Percentiles rank a stretch among this genome's conserved stretches.
phyloP scores from a whole-genome alignment of 345 rosid species.

The Brassica rapa region DNA sequence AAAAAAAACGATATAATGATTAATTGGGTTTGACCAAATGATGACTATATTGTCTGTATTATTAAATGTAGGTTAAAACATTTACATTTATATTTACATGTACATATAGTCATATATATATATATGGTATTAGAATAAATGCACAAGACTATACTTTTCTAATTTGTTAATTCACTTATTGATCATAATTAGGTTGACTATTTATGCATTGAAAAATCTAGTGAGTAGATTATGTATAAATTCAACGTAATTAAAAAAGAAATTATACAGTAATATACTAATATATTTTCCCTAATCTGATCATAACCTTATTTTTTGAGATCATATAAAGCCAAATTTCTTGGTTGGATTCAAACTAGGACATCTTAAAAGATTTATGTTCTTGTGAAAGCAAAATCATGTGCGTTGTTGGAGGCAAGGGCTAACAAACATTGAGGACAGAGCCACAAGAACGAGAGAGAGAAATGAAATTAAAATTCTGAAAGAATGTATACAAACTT shows the following conservation, averaged over 20 bases:
- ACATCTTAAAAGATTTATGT: conserved; percentile 17
- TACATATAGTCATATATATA: too few relatives aligned
- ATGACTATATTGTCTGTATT: neutral
- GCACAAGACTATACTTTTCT: neutral
- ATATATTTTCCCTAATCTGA: neutral
- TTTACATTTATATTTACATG: neutral
- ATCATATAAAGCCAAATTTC: conserved; percentile 16
- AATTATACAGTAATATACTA: neutral
- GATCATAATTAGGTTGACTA: conserved; percentile 7
- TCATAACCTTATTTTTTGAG: neutral
- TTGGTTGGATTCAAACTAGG: conserved; percentile 21
- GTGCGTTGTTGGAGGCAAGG: conserved; percentile 35
- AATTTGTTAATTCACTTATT: neutral
- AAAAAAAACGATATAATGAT: neutral
- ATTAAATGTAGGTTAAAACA: neutral
- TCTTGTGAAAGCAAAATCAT: conserved; percentile 35
- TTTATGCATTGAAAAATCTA: neutral
- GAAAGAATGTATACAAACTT: conserved; percentile 33
- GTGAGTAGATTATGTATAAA: neutral
- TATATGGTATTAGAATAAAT: neutral
- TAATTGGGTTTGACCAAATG: conserved; percentile 7
- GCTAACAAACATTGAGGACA: conserved; percentile 22
- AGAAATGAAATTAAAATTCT: conserved; percentile 3
- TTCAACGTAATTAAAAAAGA: neutral
- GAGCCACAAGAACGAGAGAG: conserved; percentile 30